phyloP scores from a whole-genome alignment of 176 grass and related monocot species.

The Cocos nucifera region DNA sequence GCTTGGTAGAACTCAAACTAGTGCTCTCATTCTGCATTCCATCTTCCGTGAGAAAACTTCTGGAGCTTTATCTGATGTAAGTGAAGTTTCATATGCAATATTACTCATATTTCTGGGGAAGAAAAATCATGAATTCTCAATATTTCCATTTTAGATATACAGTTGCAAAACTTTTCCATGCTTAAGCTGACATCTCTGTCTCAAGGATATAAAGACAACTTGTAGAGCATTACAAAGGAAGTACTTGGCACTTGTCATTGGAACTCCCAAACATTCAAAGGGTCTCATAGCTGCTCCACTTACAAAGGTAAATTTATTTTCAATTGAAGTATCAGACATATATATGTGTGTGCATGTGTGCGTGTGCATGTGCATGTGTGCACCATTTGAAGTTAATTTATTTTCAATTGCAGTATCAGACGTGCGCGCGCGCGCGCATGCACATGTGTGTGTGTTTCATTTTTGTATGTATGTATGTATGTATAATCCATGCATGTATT shows the following conservation, averaged over 20 bases:
- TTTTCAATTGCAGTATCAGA: no score
- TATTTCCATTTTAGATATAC: no score
- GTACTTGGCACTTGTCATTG: slow-evolving; percentile 86
- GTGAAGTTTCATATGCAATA: slow-evolving; percentile 10
- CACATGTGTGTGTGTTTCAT: no score
- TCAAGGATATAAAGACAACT: slow-evolving; percentile 35
- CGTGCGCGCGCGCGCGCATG: no score
- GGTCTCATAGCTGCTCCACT: slow-evolving; percentile 75
- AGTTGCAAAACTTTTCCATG: neutral
- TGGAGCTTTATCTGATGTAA: slow-evolving; percentile 81
- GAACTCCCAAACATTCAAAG: slow-evolving; percentile 54
- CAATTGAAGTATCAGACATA: no score
- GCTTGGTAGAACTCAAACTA: slow-evolving; percentile 68
- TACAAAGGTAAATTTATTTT: slow-evolving; percentile 43
- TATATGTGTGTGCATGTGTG: no score
- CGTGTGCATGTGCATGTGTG: no score
- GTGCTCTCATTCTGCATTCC: slow-evolving; percentile 72
- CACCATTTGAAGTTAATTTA: no score
- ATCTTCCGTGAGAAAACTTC: slow-evolving; percentile 95
- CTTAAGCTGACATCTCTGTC: slow-evolving; percentile 18
- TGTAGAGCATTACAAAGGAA: slow-evolving; percentile 77
- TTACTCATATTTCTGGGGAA: neutral
- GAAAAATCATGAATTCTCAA: no score
- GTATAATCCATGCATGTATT: no score
- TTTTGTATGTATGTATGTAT: no score